Evolutionary conservation across 306 rosid species (phyloP).

Genomic region (Quercus variabilis): DNA sequence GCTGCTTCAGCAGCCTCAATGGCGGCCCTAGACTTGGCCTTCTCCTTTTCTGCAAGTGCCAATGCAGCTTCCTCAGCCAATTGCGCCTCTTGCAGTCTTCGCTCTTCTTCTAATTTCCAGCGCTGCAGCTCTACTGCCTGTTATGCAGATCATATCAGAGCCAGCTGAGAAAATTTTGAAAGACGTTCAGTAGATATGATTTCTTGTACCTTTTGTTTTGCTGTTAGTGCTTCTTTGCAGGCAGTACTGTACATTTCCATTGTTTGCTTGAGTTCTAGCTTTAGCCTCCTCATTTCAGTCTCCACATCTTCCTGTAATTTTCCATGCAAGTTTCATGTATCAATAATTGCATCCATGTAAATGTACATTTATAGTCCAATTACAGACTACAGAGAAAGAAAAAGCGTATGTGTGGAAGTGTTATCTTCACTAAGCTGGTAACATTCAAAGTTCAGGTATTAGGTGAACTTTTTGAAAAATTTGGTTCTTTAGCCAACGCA

Average conservation of each 20-base stretch:
- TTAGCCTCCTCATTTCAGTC: constrained; percentile 87
- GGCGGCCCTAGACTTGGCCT: constrained; percentile 83
- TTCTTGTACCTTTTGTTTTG: constrained; percentile 68
- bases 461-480: too few species aligned
- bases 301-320: constrained; percentile 78
- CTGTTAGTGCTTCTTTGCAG: constrained; percentile 90
- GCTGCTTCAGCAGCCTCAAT: constrained; percentile 92
- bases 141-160: constrained; percentile 20
- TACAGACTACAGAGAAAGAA: too few species aligned
- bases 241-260: constrained; percentile 96
- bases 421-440: too few species aligned
- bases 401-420: too few species aligned
- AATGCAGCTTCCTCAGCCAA: constrained; percentile 80
- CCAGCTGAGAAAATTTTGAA: not conserved
- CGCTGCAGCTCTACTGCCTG: constrained; percentile 85
- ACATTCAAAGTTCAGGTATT: too few species aligned
- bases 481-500: too few species aligned
- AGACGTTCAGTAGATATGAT: not conserved
- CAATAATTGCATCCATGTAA: not conserved
- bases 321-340: not conserved
- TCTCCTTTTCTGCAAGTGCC: constrained; percentile 71
- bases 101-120: constrained; percentile 85
- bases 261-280: constrained; percentile 92
- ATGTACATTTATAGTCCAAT: not conserved
- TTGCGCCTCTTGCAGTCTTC: constrained; percentile 70